Base-by-base conservation (phyloP, 208 protist species). In the Trypanosoma lewisi region DNA sequence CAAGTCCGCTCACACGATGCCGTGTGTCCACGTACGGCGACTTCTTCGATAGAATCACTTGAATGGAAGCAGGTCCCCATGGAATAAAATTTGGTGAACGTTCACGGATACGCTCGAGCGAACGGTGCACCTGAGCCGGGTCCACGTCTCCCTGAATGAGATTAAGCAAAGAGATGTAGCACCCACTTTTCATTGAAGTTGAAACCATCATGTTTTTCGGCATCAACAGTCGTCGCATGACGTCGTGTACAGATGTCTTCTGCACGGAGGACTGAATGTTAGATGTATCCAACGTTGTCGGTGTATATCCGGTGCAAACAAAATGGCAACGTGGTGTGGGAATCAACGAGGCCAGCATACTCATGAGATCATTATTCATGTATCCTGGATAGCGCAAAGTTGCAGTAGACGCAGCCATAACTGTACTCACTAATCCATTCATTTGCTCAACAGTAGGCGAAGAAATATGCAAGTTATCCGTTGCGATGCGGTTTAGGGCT, bases 121-220 rank as follows among this genome's bases (percentile, higher is more conserved):
- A 95, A 72, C 99, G 98, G 80, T 99, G 97, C 56, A 99, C 95
- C 83, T 99, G 94, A 4, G 93, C 95, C 0, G 98, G 97, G 78
- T 99, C 98, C 6, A 99, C 98, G 33, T 99, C 98, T 44, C 99
- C 99, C 70, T 99, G 98, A 67, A 99, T 99, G 49, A 99, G 97
- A 75, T 99, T 99, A 2, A 99, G 85, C 28, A 99, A 86, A 12
- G 97, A 99, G 23, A 99, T 94, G 74, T 99, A 99, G 67, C 93
- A 98, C 21, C 98, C 98, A 56, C 83, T 90, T 68, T 96, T 91
- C 74, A 90, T 93, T 1, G 83, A 87, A 17, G 79, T 87, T 39
- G 85, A 95, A 52, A 98, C 95, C 95, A 99, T 98, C 76, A 98
- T 98, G 74, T 99, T 99, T 73, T 99, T 99, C 25, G 98, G 96